Percentiles rank a stretch among this genome's conserved stretches.
These are phyloP conservation scores for Acacia acuminata DNA, from an alignment of 306 rosid genomes.

Conservation along the genomic window DNA sequence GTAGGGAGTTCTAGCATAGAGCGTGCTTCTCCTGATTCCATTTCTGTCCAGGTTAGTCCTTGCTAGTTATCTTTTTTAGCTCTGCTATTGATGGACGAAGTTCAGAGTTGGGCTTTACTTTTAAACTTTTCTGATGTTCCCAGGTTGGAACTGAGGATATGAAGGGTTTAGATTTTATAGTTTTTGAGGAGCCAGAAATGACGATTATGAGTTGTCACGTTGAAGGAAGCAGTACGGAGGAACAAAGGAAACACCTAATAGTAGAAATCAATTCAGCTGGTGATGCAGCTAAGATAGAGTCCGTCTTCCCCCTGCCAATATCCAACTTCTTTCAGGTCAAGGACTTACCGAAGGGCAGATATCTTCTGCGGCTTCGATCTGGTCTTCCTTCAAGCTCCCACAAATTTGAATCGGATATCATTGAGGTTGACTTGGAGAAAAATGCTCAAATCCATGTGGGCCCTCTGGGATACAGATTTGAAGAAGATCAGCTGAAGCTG, in stretches of 20 bases:
- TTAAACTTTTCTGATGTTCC: constrained; percentile 34
- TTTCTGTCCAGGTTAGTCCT: constrained; percentile 62
- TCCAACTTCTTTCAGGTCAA: constrained; percentile 96
- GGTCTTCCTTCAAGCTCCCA: constrained; percentile 63
- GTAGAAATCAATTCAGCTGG: constrained; percentile 89
- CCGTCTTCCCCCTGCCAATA: constrained; percentile 81
- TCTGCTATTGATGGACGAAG: constrained; percentile 26
- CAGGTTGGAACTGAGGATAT: constrained; percentile 85
- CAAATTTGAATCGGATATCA: constrained; percentile 77
- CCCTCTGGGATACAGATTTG: constrained; percentile 71
- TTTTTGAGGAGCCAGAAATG: constrained; percentile 92
- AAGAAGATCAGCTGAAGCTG: constrained; percentile 76
- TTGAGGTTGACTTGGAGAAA: constrained; percentile 85
- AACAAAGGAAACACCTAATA: constrained; percentile 61
- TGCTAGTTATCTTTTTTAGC: constrained; percentile 21
- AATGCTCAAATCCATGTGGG: constrained; percentile 78
- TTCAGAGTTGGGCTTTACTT: constrained; percentile 23
- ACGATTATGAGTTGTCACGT: constrained; percentile 90
- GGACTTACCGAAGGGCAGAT: constrained; percentile 80
- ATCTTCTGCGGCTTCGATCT: constrained; percentile 79
- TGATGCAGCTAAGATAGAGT: constrained; percentile 61
- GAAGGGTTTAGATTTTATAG: constrained; percentile 84
- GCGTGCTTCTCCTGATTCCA: constrained; percentile 90
- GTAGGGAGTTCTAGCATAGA: constrained; percentile 61
- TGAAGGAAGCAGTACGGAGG: constrained; percentile 81